Percentiles rank a stretch among this genome's conserved stretches.
These are phyloP conservation scores for Synchytrium microbalum DNA, from an alignment of 371 early-diverging fungal genomes.

Conservation along the genomic window DNA sequence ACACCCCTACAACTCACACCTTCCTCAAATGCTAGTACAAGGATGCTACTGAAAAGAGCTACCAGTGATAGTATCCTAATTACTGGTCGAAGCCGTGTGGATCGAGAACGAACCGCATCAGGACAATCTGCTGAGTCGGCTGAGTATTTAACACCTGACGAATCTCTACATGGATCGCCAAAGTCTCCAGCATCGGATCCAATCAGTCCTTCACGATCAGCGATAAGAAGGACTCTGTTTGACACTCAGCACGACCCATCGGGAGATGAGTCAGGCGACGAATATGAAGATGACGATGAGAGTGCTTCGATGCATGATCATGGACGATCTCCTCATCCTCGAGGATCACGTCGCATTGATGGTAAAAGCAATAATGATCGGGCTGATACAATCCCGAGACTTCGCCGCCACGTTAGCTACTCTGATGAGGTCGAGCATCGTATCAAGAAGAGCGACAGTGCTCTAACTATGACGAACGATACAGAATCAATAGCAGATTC, in stretches of 20 bases:
- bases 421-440: too few relatives aligned
- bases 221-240: neutral
- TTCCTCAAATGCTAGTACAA: too few relatives aligned
- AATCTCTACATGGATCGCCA: neutral
- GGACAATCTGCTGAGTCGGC: neutral
- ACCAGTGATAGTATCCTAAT: neutral
- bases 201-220: neutral
- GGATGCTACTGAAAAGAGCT: conserved; percentile 1
- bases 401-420: too few relatives aligned
- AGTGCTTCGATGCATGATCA: neutral
- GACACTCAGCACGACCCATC: neutral
- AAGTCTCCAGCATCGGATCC: neutral
- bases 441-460: too few relatives aligned
- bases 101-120: neutral
- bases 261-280: too few relatives aligned
- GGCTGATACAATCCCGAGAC: too few relatives aligned
- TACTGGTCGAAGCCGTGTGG: neutral
- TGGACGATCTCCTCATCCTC: neutral
- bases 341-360: neutral
- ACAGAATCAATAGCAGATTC: neutral
- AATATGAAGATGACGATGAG: neutral
- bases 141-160: neutral
- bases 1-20: too few relatives aligned
- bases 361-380: too few relatives aligned
- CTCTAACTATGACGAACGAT: neutral